Evolutionary conservation across 2,329 filamentous ascomycete genomes (phyloP).

Genomic region (Colletotrichum sp.): DNA sequence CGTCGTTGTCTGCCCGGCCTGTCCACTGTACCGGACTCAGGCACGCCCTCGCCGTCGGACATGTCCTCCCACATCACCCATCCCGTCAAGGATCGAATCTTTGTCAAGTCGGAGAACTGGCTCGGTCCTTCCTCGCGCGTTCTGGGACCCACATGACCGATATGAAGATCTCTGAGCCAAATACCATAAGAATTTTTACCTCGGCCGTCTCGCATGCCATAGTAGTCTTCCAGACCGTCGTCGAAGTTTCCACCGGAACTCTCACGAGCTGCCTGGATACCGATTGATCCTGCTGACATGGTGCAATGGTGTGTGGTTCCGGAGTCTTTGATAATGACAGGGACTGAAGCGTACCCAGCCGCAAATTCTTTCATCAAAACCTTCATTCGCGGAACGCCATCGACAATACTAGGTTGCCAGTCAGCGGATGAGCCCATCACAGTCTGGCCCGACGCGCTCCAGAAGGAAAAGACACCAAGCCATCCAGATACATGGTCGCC

Average conservation of each 20-base stretch:
- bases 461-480: not conserved
- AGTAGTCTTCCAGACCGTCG: no score
- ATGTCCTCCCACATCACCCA: not conserved
- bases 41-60: accelerated
- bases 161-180: accelerated
- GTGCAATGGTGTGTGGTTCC: no score
- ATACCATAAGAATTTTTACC: not conserved
- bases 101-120: not conserved
- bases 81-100: not conserved
- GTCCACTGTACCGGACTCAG: not conserved
- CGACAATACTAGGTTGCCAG: not conserved
- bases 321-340: no score
- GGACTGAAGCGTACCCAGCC: not conserved
- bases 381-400: not conserved
- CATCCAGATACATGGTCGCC: not conserved
- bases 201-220: no score
- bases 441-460: not conserved
- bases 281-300: not conserved
- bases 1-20: accelerated
- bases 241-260: not conserved
- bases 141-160: accelerated
- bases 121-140: accelerated
- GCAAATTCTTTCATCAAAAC: not conserved
- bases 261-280: not conserved
- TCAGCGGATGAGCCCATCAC: no score